Evolutionary conservation across 1,284 basidiomycete species (phyloP).

Genomic region (Inonotus obliquus): DNA sequence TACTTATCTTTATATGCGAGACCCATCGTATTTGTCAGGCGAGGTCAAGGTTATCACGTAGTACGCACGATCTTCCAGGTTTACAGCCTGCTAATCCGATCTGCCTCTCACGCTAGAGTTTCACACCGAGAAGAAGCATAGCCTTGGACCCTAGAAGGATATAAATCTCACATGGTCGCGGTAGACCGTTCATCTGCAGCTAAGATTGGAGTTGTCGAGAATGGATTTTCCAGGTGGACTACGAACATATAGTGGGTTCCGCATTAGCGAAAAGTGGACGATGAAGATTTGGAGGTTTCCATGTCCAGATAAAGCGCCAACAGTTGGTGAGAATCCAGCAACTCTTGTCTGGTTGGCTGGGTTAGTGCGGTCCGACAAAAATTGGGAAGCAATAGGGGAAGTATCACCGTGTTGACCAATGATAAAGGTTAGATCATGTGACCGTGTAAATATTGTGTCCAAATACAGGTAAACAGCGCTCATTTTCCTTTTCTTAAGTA

Average conservation of each 20-base stretch:
- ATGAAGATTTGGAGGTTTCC: too few relatives aligned
- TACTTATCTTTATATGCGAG: not conserved
- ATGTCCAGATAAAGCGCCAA: too few relatives aligned
- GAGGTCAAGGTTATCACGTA: not conserved
- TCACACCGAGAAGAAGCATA: not conserved
- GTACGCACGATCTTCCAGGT: not conserved
- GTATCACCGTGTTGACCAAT: not conserved
- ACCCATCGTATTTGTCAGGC: not conserved
- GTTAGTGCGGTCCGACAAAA: not conserved
- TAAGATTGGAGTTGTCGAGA: not conserved
- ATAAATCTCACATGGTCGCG: not conserved
- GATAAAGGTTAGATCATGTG: not conserved
- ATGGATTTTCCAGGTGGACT: too few relatives aligned
- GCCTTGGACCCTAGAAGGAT: not conserved
- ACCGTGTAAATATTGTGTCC: not conserved
- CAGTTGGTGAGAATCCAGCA: too few relatives aligned
- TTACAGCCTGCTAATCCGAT: not conserved
- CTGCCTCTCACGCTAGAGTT: constrained; percentile 3
- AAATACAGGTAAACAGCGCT: too few relatives aligned
- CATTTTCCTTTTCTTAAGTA: too few relatives aligned
- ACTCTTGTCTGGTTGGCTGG: not conserved
- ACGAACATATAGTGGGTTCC: too few relatives aligned
- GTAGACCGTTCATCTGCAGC: not conserved
- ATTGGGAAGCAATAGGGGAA: not conserved
- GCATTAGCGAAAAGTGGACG: too few relatives aligned